phyloP scores from a whole-genome alignment of 2,329 filamentous ascomycete species.

The Chrysoporthe austroafricana region DNA sequence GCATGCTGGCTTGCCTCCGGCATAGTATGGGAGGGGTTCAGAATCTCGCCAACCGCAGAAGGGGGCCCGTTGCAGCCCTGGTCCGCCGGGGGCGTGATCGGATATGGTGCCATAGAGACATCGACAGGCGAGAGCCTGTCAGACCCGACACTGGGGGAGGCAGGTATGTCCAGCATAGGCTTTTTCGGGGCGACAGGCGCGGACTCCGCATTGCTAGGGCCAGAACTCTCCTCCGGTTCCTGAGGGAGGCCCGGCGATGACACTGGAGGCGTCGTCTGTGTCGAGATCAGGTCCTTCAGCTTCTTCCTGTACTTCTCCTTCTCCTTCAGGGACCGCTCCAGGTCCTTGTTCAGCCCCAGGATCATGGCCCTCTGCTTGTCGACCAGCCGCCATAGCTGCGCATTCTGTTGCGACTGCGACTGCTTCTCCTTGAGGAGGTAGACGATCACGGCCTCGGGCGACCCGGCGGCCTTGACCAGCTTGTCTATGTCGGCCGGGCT shows the following conservation, averaged over 20 bases:
- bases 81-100: conserved; percentile 66
- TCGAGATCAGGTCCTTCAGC: conserved; percentile 72
- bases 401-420: conserved; percentile 84
- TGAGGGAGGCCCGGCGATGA: conserved; percentile 27
- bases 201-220: conserved; percentile 33
- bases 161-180: conserved; percentile 42
- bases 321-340: conserved; percentile 88
- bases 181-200: conserved; percentile 39
- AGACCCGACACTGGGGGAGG: conserved; percentile 55
- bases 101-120: conserved; percentile 63
- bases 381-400: conserved; percentile 91
- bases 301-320: conserved; percentile 94
- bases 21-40: conserved; percentile 63
- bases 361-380: conserved; percentile 97
- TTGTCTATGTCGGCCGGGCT: conserved; percentile 75
- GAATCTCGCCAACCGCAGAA: conserved; percentile 53
- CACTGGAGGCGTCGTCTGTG: conserved; percentile 39
- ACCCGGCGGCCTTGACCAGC: conserved; percentile 83
- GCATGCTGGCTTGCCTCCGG: conserved; percentile 65
- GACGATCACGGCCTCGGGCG: conserved; percentile 84
- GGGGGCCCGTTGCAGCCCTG: conserved; percentile 41
- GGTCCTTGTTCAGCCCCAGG: conserved; percentile 88
- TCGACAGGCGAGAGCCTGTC: conserved; percentile 64
- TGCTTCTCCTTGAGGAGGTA: conserved; percentile 91
- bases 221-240: conserved; percentile 25